Conservation (phyloP, 2,329 filamentous ascomycete genomes). For the Monosporascus sp. region DNA sequence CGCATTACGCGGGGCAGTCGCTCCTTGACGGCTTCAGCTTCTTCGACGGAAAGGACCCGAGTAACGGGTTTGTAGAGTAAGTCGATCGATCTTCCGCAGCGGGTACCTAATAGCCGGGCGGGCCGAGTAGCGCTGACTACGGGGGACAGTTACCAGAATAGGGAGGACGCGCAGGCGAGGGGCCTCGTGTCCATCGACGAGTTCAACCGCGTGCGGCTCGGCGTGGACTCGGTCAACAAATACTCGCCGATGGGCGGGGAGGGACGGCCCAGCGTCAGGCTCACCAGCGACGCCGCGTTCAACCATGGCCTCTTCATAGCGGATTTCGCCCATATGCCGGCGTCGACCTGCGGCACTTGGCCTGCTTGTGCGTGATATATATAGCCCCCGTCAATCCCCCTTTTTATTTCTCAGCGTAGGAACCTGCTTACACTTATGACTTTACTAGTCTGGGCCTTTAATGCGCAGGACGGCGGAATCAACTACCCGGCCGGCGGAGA, state of each 20-base stretch:
- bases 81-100: background rate
- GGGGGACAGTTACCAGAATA: conserved; percentile 36
- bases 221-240: conserved; percentile 36
- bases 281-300: conserved; percentile 60
- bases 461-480: conserved; percentile 29
- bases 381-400: background rate
- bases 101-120: no score
- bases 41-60: conserved; percentile 51
- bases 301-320: conserved; percentile 64
- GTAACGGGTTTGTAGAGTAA: conserved; percentile 62
- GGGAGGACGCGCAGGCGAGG: conserved; percentile 30
- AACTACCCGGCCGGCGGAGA: conserved; percentile 61
- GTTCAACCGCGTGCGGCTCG: conserved; percentile 37
- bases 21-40: conserved; percentile 41
- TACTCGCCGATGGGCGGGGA: conserved; percentile 25
- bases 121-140: background rate
- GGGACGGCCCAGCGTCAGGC: conserved; percentile 56
- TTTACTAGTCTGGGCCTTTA: conserved; percentile 44
- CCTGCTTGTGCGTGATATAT: conserved; percentile 52
- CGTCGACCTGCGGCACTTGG: conserved; percentile 65
- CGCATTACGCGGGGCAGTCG: conserved; percentile 25
- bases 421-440: conserved; percentile 7
- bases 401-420: background rate
- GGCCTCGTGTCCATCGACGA: conserved; percentile 38
- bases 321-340: conserved; percentile 70